phyloP scores from a whole-genome alignment of 1,139 yeast genomes.

The Pichia sp. region DNA sequence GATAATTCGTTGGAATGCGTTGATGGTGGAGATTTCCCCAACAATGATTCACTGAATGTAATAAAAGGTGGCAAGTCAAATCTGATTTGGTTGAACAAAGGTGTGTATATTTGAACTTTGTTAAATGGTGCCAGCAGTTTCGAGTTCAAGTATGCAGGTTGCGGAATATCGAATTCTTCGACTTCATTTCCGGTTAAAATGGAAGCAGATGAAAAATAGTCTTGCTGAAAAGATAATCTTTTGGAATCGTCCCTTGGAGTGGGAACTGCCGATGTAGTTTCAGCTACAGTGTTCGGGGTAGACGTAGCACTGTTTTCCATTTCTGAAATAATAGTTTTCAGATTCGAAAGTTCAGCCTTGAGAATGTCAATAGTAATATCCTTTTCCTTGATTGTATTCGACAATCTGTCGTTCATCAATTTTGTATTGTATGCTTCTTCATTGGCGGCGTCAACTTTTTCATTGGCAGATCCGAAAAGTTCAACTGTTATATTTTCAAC shows the following conservation, averaged over 20 bases:
- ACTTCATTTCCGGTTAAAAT: background rate
- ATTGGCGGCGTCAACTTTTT: slow-evolving; percentile 69
- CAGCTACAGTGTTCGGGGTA: background rate
- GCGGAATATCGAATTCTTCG: slow-evolving; percentile 1
- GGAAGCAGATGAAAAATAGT: background rate
- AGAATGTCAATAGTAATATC: slow-evolving; percentile 58
- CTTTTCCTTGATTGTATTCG: slow-evolving; percentile 64
- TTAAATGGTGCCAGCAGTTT: slow-evolving; percentile 15
- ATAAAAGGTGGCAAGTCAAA: slow-evolving; percentile 38
- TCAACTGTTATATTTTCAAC: slow-evolving; percentile 73
- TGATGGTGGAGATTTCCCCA: background rate
- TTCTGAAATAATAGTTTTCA: slow-evolving; percentile 46
- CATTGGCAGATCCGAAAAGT: slow-evolving; percentile 65
- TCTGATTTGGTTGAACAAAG: slow-evolving; percentile 47
- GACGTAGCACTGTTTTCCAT: background rate
- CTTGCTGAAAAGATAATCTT: background rate
- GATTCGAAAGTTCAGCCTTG: slow-evolving; percentile 60
- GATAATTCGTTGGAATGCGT: background rate
- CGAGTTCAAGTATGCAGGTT: slow-evolving; percentile 13
- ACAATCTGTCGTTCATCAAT: slow-evolving; percentile 41
- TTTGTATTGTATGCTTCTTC: slow-evolving; percentile 29
- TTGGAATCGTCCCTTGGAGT: background rate
- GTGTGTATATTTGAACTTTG: slow-evolving; percentile 34
- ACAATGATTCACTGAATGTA: slow-evolving; percentile 19
- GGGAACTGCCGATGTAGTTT: background rate